Evolutionary conservation across 768 basidiomycete species (phyloP), one percentile per base, ranked within the genome.

Genomic region (Crassisporium funariophilum): DNA sequence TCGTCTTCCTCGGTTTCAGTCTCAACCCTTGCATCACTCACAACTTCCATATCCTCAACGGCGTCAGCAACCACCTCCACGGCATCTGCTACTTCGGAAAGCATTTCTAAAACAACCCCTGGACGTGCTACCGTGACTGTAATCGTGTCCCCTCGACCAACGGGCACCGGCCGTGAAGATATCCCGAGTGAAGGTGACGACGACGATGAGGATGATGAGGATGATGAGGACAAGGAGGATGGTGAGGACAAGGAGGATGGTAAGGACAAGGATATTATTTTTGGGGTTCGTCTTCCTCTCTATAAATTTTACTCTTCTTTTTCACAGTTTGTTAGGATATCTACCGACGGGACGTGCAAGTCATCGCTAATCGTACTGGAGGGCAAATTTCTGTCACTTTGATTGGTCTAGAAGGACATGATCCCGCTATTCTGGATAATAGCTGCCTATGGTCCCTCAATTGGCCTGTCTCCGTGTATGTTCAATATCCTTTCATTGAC

Each of bases 381-480:
- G 40, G 44, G 10, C 37, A 57, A 1, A 43, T 54, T 4, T 49
- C 54, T 10, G 55, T 54, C 16, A 54, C 35, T 12, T 36, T 61
- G 33, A 27, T 44, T 27, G 57, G 57, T 4, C 47, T 61, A 4
- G 20, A 41, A 21, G 47, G 44, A 15, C 29, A 42, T 22, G 52
- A 67, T 17, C 56, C 67, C 9, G 66, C 71, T 7, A 54, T 63
- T n/a, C 60, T 86, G 19, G 64, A 71, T 43, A 55, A 59, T 15
- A 68, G 56, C 20, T 91, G 88, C 56, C 67, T 88, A 33, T 68
- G 71, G 66, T 70, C 82, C 27, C 67, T 90, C 43, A 83, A 82
- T 61, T 90, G 83, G 80, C 88, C 88, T 1, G 71, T 83, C 21
- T 76, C 79, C 41, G 70, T 74, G 88, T 91, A 66, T 55, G 85